Evolutionary conservation across 2,329 filamentous ascomycete genomes (phyloP).

Genomic region (Massarina eburnea): DNA sequence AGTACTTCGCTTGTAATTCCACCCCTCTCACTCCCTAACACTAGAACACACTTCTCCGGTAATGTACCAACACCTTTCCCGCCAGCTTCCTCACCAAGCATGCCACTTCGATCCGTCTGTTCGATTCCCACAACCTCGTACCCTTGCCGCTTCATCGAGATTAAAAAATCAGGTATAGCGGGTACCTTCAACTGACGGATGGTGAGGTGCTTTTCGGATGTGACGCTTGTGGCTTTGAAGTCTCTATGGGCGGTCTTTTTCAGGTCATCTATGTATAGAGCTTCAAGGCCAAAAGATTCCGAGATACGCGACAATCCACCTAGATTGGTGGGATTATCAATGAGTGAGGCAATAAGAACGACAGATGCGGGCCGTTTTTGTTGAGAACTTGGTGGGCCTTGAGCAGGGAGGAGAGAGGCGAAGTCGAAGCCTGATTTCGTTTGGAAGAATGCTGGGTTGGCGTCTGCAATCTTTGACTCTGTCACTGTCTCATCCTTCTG

Average conservation of each 20-base stretch:
- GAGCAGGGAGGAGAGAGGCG: conserved; percentile 26
- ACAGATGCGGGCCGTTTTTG: conserved; percentile 37
- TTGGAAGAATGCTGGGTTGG: conserved; percentile 45
- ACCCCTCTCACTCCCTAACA: conserved; percentile 55
- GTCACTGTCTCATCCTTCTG: neutral
- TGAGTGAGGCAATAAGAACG: conserved; percentile 53
- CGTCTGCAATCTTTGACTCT: neutral
- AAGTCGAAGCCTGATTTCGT: conserved; percentile 54
- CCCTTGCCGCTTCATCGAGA: conserved; percentile 47
- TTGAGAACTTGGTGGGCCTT: conserved; percentile 19
- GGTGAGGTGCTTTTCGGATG: conserved; percentile 52
- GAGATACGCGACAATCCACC: conserved; percentile 54
- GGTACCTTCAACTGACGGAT: conserved; percentile 43
- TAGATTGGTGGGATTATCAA: conserved; percentile 54
- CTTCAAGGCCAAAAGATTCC: conserved; percentile 54
- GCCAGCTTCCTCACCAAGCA: conserved; percentile 43
- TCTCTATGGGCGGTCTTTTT: conserved; percentile 48
- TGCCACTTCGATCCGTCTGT: conserved; percentile 53
- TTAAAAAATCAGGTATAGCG: conserved; percentile 43
- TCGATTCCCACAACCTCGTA: conserved; percentile 57
- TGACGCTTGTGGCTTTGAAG: conserved; percentile 54
- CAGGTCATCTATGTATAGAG: conserved; percentile 48
- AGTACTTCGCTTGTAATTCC: conserved; percentile 53
- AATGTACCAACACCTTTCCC: conserved; percentile 24
- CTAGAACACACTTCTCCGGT: conserved; percentile 46